Percentiles rank a stretch among this genome's conserved stretches.
Evolutionary conservation across 2,329 filamentous ascomycete species (phyloP).

Genomic region (Trichoderma sp.): DNA sequence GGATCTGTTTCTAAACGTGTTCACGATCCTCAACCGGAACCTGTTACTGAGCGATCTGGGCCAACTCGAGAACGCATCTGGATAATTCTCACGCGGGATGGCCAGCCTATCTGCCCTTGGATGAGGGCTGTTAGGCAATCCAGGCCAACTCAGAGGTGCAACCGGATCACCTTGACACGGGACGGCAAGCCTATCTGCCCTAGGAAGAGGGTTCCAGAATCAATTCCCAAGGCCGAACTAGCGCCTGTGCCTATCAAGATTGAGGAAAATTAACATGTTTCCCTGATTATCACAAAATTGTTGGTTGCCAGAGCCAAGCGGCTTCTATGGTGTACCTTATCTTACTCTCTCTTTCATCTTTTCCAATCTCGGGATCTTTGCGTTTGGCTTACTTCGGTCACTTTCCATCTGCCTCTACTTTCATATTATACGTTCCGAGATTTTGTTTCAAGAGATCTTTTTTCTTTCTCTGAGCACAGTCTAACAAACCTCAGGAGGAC

Average conservation of each 20-base stretch:
- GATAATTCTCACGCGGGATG: neutral
- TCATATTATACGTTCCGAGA: neutral
- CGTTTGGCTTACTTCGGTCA: neutral
- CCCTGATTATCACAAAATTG: neutral
- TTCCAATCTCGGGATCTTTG: neutral
- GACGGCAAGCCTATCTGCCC: neutral
- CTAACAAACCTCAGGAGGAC: conserved; percentile 67
- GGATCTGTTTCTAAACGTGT: neutral
- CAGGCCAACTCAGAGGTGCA: neutral
- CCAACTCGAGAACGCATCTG: neutral
- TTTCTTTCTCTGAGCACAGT: neutral
- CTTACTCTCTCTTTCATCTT: neutral
- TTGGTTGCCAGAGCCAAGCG: neutral
- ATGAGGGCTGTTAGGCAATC: neutral
- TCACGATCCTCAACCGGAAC: neutral
- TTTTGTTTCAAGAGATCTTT: neutral
- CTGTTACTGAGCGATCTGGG: neutral
- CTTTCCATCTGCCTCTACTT: neutral
- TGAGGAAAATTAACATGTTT: neutral
- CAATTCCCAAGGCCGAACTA: neutral
- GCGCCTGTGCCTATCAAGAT: neutral
- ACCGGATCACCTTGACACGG: neutral
- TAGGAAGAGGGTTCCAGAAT: neutral
- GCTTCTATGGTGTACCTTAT: neutral
- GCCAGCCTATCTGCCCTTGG: neutral